phyloP scores from a whole-genome alignment of 2,329 filamentous ascomycete species.

The Cercospora zeae-maydis region DNA sequence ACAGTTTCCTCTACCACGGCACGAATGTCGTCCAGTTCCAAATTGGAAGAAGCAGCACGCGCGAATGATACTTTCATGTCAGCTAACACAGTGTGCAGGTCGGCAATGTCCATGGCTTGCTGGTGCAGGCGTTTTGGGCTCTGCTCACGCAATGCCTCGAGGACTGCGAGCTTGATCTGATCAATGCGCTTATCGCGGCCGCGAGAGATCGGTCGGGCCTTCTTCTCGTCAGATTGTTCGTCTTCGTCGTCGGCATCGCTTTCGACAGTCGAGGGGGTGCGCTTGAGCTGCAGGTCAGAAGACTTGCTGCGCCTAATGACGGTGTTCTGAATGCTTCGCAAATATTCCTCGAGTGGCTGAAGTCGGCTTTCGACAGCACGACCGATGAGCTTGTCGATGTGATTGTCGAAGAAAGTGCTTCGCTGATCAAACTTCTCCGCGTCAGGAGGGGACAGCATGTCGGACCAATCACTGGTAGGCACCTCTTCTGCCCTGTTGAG shows the following conservation, averaged over 20 bases:
- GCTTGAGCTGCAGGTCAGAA: constrained; percentile 44
- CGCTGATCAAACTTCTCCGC: constrained; percentile 78
- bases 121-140: constrained; percentile 27
- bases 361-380: constrained; percentile 72
- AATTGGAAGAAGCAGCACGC: constrained; percentile 43
- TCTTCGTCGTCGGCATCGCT: constrained; percentile 93
- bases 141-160: constrained; percentile 59
- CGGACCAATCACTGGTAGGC: constrained; percentile 87
- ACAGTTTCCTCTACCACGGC: constrained; percentile 38
- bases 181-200: constrained; percentile 74
- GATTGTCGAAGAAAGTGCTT: constrained; percentile 84
- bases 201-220: constrained; percentile 69
- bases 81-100: constrained; percentile 47
- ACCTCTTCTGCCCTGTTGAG: constrained; percentile 62
- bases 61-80: constrained; percentile 50
- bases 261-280: constrained; percentile 54
- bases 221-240: constrained; percentile 58
- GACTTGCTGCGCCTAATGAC: constrained; percentile 53
- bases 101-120: constrained; percentile 32
- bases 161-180: constrained; percentile 60
- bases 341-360: constrained; percentile 73
- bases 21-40: constrained; percentile 45
- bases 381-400: constrained; percentile 82
- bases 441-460: constrained; percentile 74
- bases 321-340: constrained; percentile 65